Evolutionary conservation across 805 yeast genomes (phyloP), one percentile per base, ranked within the genome.

Genomic region (Ogataea trehalophila): DNA sequence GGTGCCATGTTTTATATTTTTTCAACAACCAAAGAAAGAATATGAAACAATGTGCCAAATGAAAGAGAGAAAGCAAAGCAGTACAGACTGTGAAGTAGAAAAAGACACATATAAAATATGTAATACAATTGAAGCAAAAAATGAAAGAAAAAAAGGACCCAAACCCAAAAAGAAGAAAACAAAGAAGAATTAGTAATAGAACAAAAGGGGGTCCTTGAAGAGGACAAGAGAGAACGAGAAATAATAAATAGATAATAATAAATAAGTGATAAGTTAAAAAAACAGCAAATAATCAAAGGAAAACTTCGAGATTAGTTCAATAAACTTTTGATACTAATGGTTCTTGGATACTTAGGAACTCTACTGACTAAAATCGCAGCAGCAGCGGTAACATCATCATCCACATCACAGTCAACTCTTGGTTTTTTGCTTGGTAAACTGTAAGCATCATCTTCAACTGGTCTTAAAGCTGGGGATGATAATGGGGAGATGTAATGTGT

Each of bases 291-390:
- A 18, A 18, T n/a, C 33, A 14, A 13, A 18, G 14, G 41, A 17
- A 39, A 13, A 20, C 20, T 6, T 13, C 7, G 15, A 2, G 11
- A 22, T 46, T 44, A 61, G 29, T 62, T 62, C 37, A 62, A 50
- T 47, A 62, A 52, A 52, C 65, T 62, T 36, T 55, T 50, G 17
- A 62, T 61, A 33, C 63, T 56, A 33, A 62, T 60, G 8, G 49
- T 51, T 37, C 41, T 39, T 4, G 52, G 49, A 22, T 51, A 42
- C 22, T 49, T 45, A 11, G 49, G 41, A 6, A 29, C 46, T 18
- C 35, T 38, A 34, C 22, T 33, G 35, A 33, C 38, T 16, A 39
- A 38, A 6, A 38, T 43, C 9, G 41, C 37, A 16, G 42, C 46
- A 9, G 41, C 46, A 5, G 38, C 23, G 5, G 45, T 35, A 39